Percentiles rank a stretch among this genome's conserved stretches.
phyloP scores from a whole-genome alignment of 768 basidiomycete genomes.

The Glaciozyma martinii region DNA sequence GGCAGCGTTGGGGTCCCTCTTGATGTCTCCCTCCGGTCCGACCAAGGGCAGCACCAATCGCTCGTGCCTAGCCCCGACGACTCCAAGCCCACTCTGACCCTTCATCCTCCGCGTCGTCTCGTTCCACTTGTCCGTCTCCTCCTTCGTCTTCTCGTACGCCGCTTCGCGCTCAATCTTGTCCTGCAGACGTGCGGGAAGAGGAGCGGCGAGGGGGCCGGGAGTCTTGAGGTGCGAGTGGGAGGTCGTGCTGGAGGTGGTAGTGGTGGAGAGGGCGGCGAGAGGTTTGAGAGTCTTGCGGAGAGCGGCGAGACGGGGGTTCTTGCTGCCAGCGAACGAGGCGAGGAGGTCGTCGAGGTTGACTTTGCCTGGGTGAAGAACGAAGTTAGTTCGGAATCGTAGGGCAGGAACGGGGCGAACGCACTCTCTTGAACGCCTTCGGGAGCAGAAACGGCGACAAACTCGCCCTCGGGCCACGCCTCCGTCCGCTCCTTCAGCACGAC shows the following conservation, averaged over 20 bases:
- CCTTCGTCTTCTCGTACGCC: constrained; percentile 85
- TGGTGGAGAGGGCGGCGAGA: constrained; percentile 18
- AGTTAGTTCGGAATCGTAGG: background rate
- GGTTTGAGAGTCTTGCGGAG: constrained; percentile 34
- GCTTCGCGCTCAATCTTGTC: constrained; percentile 86
- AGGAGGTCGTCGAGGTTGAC: constrained; percentile 31
- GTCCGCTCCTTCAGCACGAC: constrained; percentile 62
- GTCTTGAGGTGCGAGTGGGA: constrained; percentile 29
- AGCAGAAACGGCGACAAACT: constrained; percentile 49
- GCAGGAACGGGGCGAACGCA: background rate
- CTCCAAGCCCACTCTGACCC: constrained; percentile 52
- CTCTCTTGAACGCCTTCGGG: constrained; percentile 27
- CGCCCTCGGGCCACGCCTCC: constrained; percentile 69
- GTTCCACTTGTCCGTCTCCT: constrained; percentile 88
- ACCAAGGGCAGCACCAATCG: constrained; percentile 29
- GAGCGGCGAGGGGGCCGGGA: constrained; percentile 55
- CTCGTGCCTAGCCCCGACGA: constrained; percentile 32
- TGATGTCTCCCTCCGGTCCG: constrained; percentile 18
- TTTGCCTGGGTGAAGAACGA: constrained; percentile 13
- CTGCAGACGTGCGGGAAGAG: constrained; percentile 74
- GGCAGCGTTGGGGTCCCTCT: constrained; percentile 51
- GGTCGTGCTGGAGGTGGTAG: constrained; percentile 16
- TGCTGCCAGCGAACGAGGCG: constrained; percentile 33
- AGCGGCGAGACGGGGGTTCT: constrained; percentile 38
- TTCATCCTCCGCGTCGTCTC: constrained; percentile 84